Base-by-base conservation (phyloP, 352 stramenopile species). In the Phytopythium boreale region DNA sequence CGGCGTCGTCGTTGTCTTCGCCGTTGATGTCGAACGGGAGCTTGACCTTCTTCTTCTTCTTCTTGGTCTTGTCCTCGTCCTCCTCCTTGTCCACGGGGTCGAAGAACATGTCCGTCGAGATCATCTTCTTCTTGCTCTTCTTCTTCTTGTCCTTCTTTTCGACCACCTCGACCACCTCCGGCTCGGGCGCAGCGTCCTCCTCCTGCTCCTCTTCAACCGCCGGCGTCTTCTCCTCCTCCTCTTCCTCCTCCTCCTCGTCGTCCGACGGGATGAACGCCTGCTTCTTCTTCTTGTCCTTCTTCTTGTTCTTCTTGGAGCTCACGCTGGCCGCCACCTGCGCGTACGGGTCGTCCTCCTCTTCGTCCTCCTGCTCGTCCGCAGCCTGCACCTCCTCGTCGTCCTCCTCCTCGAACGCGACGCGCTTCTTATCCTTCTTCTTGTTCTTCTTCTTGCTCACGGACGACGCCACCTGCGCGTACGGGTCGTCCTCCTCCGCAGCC, bases 81-180 rank as follows among this genome's bases (percentile, higher is more conserved):
- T 72, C 82, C 11, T 72, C 71, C 53, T 73, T 61, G 11, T 76
- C 64, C 56, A 82, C 69, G 1, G 74, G 61, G 44, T 93, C 84
- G 44, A 93, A 93, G 62, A 93, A 91, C 37, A 93, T 50, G 47
- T 90, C 81, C 0, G 71, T 67, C 17, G 82, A 78, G 63, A 92
- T 92, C 71, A 80, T 80, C 72, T 95, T 92, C 80, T 95, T 95
- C 67, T 81, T 90, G 63, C 84, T 92, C 72, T 91, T 91, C 71
- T 90, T 90, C 70, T 92, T 89, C 66, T 82, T 81, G 39, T 75
- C 74, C 56, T 39, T 72, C 66, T 56, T 43, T 31, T 72, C 55
- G 7, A 51, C 46, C 19, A 70, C 47, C 47, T 55, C 74, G 26
- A 66, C 67, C 17, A 72, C 50, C 10, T 68, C 59, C 11, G 61